A percentile compares a stretch with the other conserved stretches of the same genome.
Evolutionary conservation across 2,329 filamentous ascomycete species (phyloP).

Genomic region (Dothideomycetes sp.): DNA sequence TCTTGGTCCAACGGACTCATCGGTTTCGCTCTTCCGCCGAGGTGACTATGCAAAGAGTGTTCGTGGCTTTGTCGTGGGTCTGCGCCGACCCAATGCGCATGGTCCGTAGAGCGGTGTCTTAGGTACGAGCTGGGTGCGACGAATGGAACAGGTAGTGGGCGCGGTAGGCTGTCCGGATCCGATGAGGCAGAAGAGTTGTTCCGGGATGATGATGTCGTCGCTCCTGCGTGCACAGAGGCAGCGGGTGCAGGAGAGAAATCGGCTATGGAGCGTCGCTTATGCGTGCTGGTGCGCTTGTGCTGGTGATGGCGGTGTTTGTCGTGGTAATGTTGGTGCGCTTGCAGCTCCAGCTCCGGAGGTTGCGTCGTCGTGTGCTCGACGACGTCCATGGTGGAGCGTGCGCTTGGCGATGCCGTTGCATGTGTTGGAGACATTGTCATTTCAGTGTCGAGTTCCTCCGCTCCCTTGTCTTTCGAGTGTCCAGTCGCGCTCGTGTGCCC

Average conservation of each 20-base stretch:
- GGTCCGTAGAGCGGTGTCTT: conserved; percentile 14
- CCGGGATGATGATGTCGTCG: too few relatives aligned
- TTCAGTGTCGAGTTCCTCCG: background rate
- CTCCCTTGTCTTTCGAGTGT: background rate
- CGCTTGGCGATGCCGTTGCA: background rate
- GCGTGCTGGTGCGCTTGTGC: too few relatives aligned
- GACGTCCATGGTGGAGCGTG: background rate
- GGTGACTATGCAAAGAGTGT: too few relatives aligned
- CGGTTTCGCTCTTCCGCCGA: conserved; percentile 15
- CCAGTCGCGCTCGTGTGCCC: background rate
- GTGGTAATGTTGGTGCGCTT: too few relatives aligned
- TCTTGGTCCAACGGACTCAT: conserved; percentile 60
- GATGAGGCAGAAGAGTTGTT: conserved; percentile 2
- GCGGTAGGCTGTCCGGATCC: background rate
- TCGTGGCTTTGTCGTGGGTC: conserved; percentile 10
- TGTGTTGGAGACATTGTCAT: background rate
- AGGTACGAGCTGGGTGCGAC: conserved; percentile 28
- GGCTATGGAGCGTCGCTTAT: too few relatives aligned
- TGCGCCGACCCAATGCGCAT: conserved; percentile 4
- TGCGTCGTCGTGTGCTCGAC: background rate
- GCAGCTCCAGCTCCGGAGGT: background rate
- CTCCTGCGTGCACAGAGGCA: too few relatives aligned
- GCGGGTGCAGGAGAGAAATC: too few relatives aligned
- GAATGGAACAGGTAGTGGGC: conserved; percentile 16
- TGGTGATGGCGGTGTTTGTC: too few relatives aligned